phyloP scores from a whole-genome alignment of 192 early-diverging fungal genomes.

The Coemansia sp. region DNA sequence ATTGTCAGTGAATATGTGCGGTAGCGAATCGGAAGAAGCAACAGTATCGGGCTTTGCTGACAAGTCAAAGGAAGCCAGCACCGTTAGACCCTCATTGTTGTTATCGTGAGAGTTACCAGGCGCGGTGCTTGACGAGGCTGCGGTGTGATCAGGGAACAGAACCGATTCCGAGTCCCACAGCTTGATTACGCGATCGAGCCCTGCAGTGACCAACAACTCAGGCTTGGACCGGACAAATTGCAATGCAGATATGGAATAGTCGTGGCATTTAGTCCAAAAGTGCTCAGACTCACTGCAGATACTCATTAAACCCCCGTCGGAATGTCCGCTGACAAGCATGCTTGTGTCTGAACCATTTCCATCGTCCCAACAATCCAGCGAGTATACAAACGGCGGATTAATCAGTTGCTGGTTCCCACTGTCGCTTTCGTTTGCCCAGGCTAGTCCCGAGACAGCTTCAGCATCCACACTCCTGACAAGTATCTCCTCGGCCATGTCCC shows the following conservation, averaged over 20 bases:
- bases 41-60: slow-evolving; percentile 34
- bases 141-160: neutral
- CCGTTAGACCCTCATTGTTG: neutral
- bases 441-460: neutral
- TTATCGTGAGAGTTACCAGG: too few relatives aligned
- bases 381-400: slow-evolving; percentile 51
- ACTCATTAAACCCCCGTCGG: slow-evolving; percentile 50
- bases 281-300: slow-evolving; percentile 3
- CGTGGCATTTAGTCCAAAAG: slow-evolving; percentile 31
- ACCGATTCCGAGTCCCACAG: slow-evolving; percentile 39
- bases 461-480: neutral
- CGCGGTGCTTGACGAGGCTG: too few relatives aligned
- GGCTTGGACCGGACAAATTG: slow-evolving; percentile 37
- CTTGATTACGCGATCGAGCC: slow-evolving; percentile 33
- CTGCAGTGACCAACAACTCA: slow-evolving; percentile 37
- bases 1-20: slow-evolving; percentile 28
- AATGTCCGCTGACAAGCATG: slow-evolving; percentile 44
- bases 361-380: slow-evolving; percentile 27
- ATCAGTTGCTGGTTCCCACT: slow-evolving; percentile 5
- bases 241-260: slow-evolving; percentile 49
- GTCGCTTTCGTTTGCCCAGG: neutral
- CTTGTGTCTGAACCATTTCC: neutral
- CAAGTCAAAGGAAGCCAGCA: slow-evolving; percentile 8
- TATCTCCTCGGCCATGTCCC: slow-evolving; percentile 42
- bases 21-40: slow-evolving; percentile 12